Evolutionary conservation across 805 yeast species (phyloP).

Genomic region (Saturnispora kantuleensis): DNA sequence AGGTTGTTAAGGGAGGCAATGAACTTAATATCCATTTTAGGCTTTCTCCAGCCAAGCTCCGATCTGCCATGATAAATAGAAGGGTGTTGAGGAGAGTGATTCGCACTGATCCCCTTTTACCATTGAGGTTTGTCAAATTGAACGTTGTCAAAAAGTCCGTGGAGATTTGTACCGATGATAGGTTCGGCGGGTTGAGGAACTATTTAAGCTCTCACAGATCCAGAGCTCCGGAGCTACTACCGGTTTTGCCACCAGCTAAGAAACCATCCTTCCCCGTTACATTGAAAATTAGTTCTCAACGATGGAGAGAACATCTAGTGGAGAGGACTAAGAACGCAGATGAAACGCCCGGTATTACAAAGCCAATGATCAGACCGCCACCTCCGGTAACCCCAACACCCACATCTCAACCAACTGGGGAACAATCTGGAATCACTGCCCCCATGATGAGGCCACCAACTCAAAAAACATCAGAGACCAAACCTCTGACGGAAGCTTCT

Average conservation of each 20-base stretch:
- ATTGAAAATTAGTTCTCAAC: constrained; percentile 3
- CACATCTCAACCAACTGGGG: background rate
- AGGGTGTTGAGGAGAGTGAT: constrained; percentile 18
- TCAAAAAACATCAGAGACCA: too few species aligned
- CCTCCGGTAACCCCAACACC: constrained; percentile 2
- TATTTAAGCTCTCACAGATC: background rate
- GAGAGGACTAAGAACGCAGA: background rate
- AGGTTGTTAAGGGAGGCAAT: background rate
- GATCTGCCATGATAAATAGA: background rate
- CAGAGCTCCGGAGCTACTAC: background rate
- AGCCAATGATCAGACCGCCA: background rate
- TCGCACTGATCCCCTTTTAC: constrained; percentile 12
- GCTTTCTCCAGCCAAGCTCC: background rate
- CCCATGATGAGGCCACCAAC: too few species aligned
- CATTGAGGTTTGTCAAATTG: constrained; percentile 30
- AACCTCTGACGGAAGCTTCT: too few species aligned
- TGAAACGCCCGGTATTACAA: background rate
- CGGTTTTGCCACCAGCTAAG: background rate
- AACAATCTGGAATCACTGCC: too few species aligned
- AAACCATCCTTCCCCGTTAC: background rate
- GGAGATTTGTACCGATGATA: constrained; percentile 20
- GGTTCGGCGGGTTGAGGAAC: constrained; percentile 13
- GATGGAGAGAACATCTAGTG: constrained; percentile 1
- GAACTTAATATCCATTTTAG: constrained; percentile 9
- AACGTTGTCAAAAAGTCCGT: constrained; percentile 19